Evolutionary conservation across 1,139 yeast species (phyloP), one percentile per base, ranked within the genome.

Genomic region (Geotrichum reessii): DNA sequence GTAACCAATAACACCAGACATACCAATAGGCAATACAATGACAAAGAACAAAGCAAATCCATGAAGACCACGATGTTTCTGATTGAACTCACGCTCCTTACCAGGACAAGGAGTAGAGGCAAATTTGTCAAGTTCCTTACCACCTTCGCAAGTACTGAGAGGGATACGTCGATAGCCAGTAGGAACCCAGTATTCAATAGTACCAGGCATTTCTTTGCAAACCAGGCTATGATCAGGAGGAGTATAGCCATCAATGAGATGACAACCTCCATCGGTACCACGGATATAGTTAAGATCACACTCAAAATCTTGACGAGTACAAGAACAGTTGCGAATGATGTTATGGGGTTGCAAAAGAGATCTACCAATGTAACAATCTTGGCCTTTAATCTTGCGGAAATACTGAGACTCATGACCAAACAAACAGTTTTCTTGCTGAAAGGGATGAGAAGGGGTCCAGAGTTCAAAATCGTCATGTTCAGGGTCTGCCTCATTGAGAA

Each of bases 391-490:
- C 71, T 95, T 86, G 66, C 96, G 85, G 65, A 87, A 78, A 69
- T 89, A 93, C 65, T 78, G 78, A 0, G 90, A 80, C 69, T 87
- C 87, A 66, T 89, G 98, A 2, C 99, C 99, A 74, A 93, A 92
- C 64, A 95, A 73, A 74, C 99, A 93, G 53, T 78, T 76, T 58
- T 81, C 84, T 2, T 64, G 62, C 21, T 79, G 76, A 57, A 74
- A 75, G 9, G 96, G 93, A 66, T 86, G 89, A 47, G 77, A 76
- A 19, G 97, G 95, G 0, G 87, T 74, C 90, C 96, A 87, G 66
- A 82, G 86, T 65, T 86, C 96, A 69, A 83, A 93, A 69, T 95
- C 99, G 64, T 82, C 87, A 22, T 74, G 67, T 53, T 79, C 80
- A 2, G 85, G 81, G 63, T 82, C 75, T 50, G 82, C 83, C 59